These are phyloP conservation scores for Thermothielavioides terrestris DNA, from an alignment of 495 filamentous ascomycete species.

Conservation along the genomic window DNA sequence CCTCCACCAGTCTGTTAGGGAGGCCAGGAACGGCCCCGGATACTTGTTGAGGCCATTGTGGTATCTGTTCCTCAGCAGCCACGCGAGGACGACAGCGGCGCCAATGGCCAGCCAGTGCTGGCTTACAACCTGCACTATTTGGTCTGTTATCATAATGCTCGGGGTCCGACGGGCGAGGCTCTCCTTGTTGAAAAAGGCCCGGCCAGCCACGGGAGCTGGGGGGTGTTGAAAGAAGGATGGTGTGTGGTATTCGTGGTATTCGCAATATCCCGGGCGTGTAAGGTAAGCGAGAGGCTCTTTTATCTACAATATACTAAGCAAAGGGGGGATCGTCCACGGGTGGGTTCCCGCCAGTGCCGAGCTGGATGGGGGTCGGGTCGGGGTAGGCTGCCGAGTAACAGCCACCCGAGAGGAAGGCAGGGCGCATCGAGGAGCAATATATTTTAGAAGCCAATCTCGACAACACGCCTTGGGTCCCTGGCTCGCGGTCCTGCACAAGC, in stretches of 20 bases:
- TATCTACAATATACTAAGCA: constrained; percentile 1
- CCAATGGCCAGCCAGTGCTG: constrained; percentile 43
- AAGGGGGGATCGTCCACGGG: neutral
- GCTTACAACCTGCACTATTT: constrained; percentile 23
- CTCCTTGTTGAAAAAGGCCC: constrained; percentile 9
- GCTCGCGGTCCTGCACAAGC: constrained; percentile 8
- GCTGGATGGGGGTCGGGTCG: constrained; percentile 1
- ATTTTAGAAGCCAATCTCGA: neutral
- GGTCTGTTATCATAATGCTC: constrained; percentile 20
- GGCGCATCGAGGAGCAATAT: constrained; percentile 8
- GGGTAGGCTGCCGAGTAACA: constrained; percentile 7
- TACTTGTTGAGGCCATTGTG: constrained; percentile 53
- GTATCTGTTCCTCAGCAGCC: constrained; percentile 50
- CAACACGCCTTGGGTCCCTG: constrained; percentile 1
- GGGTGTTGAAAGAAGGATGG: neutral
- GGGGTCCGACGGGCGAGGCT: neutral
- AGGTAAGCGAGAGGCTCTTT: constrained; percentile 3
- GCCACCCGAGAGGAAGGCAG: constrained; percentile 2
- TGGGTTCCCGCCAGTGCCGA: constrained; percentile 11
- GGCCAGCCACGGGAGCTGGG: neutral
- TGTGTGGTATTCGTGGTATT: neutral
- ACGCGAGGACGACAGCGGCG: constrained; percentile 25
- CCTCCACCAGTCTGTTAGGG: constrained; percentile 61
- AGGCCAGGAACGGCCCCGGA: constrained; percentile 59
- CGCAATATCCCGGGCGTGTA: neutral